Percentiles rank a stretch among this genome's conserved stretches.
Conservation (phyloP, 2,329 filamentous ascomycete genomes). For the Orbilia blumenaviensis region DNA sequence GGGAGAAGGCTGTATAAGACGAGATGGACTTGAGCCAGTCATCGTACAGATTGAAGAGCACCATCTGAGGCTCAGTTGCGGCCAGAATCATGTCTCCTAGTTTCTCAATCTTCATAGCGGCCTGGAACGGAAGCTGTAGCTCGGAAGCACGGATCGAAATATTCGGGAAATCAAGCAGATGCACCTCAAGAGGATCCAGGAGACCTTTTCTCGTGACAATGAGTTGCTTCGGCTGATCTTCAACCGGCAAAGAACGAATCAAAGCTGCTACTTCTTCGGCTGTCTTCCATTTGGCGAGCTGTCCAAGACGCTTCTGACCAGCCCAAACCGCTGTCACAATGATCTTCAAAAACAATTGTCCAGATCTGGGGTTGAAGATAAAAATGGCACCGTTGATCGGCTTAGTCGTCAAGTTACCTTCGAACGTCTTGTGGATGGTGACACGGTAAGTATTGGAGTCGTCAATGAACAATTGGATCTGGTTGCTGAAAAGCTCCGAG, state of each 20-base stretch:
- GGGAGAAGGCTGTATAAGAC: slow-evolving; percentile 97
- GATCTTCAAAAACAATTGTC: slow-evolving; percentile 97
- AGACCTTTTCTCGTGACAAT: slow-evolving; percentile 98
- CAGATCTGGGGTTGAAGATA: slow-evolving; percentile 99
- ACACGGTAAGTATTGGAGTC: slow-evolving; percentile 99
- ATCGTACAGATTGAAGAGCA: slow-evolving; percentile 97
- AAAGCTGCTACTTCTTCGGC: slow-evolving; percentile 98
- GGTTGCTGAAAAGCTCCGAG: slow-evolving; percentile 98
- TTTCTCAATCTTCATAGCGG: slow-evolving; percentile 99
- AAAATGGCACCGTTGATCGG: slow-evolving; percentile 99
- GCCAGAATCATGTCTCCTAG: slow-evolving; percentile 98
- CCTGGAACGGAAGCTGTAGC: slow-evolving; percentile 96
- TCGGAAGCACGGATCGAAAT: slow-evolving; percentile 98
- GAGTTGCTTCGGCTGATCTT: slow-evolving; percentile 98
- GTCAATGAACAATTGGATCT: slow-evolving; percentile 98
- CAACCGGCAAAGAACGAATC: slow-evolving; percentile 91
- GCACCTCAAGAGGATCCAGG: slow-evolving; percentile 94
- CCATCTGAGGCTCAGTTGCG: slow-evolving; percentile 99
- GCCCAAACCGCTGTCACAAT: slow-evolving; percentile 99
- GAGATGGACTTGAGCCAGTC: slow-evolving; percentile 99
- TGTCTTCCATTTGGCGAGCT: slow-evolving; percentile 99
- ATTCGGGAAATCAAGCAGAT: slow-evolving; percentile 97
- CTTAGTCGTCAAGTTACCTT: slow-evolving; percentile 98
- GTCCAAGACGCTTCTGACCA: slow-evolving; percentile 97
- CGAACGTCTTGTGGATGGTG: slow-evolving; percentile 99